Percentiles rank a stretch among this genome's conserved stretches.
These are phyloP conservation scores for Akanthomyces lecanii DNA, from an alignment of 2,329 filamentous ascomycete genomes.

Conservation along the genomic window DNA sequence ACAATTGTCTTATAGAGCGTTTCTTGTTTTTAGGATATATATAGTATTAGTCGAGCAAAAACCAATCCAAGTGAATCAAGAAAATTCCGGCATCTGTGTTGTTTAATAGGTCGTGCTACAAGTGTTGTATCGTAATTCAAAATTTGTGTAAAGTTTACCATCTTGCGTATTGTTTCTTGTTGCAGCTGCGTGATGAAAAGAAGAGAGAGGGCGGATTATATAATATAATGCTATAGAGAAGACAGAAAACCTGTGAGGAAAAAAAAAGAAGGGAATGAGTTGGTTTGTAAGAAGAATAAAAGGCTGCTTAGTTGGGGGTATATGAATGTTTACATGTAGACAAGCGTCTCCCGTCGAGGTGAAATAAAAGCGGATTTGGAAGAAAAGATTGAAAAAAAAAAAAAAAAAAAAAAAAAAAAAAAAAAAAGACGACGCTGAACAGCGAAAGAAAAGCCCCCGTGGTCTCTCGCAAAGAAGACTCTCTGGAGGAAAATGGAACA, in stretches of 20 bases:
- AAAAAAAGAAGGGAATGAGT: background rate
- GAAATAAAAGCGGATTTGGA: background rate
- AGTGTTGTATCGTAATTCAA: background rate
- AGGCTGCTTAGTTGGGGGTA: background rate
- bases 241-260: background rate
- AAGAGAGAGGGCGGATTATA: background rate
- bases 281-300: no score
- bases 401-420: background rate
- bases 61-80: background rate
- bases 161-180: background rate
- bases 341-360: background rate
- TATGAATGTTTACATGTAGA: background rate
- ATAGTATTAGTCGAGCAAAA: background rate
- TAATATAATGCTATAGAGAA: background rate
- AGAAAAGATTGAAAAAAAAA: background rate
- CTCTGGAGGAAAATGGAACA: background rate
- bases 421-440: background rate
- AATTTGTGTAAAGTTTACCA: background rate
- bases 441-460: background rate
- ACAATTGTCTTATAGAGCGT: slow-evolving; percentile 1
- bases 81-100: no score
- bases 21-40: background rate
- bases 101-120: background rate
- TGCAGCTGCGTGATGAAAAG: background rate
- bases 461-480: no score